Evolutionary conservation across 2,329 filamentous ascomycete genomes (phyloP), one percentile per base, ranked within the genome.

Genomic region (Aspergillus sp.): DNA sequence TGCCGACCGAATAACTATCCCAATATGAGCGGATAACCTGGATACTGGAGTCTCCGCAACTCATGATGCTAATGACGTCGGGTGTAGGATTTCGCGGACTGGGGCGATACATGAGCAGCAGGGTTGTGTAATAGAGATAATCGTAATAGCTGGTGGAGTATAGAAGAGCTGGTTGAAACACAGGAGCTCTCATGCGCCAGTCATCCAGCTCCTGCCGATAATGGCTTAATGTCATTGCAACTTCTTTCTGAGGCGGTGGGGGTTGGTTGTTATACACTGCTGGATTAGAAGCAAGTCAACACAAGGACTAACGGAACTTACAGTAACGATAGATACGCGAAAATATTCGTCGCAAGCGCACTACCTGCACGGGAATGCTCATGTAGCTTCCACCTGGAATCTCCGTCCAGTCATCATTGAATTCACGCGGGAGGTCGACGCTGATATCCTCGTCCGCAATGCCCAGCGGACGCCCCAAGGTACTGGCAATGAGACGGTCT

Each of bases 361-460:
- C 56, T 13, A 68, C 65, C 39, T 68, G 65, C 6, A 68, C 43
- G 1, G 65, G 65, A 41, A 68, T 68, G 1, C 64, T 67, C 60
- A 65, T 64, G n/a, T 54, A 44, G 42, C 65, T 67, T 7, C 57
- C 54, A 5, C 64, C 59, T 1, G 64, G 65, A 1, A 57, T 58
- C 45, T 67, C 65, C 2, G 54, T 54, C 45, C 63, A 65, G 46
- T 69, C 64, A 12, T 69, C 67, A 11, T 69, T 67, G 28, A 68
- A 53, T 40, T 69, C 67, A 6, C 64, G 59, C 10, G 64, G 61
- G 2, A 69, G 46, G 9, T 57, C 49, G 12, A 70, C 62, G 28
- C 59, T 65, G 44, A 71, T 70, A 40, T 70, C 68, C 31, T 70
- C 64, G 44, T 71, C 68, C 4, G 68, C 57, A 34, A 71, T 64